Conservation (phyloP, 192 early-diverging fungal species). For the Backusella sp. region DNA sequence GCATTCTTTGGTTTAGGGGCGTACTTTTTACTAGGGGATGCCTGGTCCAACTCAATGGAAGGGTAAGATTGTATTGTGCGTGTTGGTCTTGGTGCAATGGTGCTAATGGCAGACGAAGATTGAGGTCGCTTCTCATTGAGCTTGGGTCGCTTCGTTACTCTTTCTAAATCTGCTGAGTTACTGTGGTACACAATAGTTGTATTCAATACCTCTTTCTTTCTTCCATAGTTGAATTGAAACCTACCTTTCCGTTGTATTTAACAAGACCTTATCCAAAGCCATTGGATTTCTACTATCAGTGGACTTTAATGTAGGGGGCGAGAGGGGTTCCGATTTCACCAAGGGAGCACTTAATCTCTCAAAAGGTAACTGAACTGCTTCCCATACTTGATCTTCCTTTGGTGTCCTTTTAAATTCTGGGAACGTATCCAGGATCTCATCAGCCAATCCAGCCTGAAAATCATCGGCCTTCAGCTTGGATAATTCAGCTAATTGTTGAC, state of each 20-base stretch:
- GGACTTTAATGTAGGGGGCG: slow-evolving; percentile 9
- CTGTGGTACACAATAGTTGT: background rate
- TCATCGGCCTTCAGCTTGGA: slow-evolving; percentile 28
- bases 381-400: slow-evolving; percentile 12
- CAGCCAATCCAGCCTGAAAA: slow-evolving; percentile 3
- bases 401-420: slow-evolving; percentile 8
- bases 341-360: slow-evolving; percentile 9
- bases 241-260: slow-evolving; percentile 9
- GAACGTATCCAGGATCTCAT: slow-evolving; percentile 15
- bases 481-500: slow-evolving; percentile 29
- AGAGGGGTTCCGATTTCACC: slow-evolving; percentile 24
- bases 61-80: slow-evolving; percentile 14
- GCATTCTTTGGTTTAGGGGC: slow-evolving; percentile 23
- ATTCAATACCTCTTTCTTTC: background rate
- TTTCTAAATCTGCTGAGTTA: background rate
- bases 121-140: slow-evolving; percentile 13
- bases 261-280: slow-evolving; percentile 34
- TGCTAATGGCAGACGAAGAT: slow-evolving; percentile 8
- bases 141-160: background rate
- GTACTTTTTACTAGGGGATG: background rate
- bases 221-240: background rate
- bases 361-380: slow-evolving; percentile 10
- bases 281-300: slow-evolving; percentile 22
- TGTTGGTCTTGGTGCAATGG: background rate
- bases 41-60: background rate